These are phyloP conservation scores for Phytopythium sindhum DNA, from an alignment of 352 stramenopile genomes.

Conservation along the genomic window DNA sequence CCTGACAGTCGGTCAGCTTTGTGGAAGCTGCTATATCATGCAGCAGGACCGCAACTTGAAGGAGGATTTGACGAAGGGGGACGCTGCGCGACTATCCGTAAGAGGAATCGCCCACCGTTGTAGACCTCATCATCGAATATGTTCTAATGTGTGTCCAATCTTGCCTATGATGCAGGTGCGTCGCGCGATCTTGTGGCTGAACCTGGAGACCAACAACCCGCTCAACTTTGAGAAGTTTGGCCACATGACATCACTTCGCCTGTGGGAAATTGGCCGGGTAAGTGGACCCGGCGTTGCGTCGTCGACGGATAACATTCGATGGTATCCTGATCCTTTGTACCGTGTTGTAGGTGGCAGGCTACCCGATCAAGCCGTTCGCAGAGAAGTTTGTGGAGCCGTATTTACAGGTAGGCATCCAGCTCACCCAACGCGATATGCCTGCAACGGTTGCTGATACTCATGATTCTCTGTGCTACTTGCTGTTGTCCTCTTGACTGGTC, in stretches of 20 bases:
- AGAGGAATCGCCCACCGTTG: background rate
- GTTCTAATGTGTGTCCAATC: background rate
- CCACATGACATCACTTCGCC: conserved; percentile 61
- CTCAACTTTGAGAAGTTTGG: conserved; percentile 78
- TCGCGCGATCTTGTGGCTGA: conserved; percentile 66
- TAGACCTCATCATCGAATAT: no score
- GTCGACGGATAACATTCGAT: background rate
- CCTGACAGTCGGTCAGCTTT: conserved; percentile 47
- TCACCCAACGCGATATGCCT: background rate
- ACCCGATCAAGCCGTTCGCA: conserved; percentile 81
- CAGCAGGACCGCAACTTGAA: conserved; percentile 62
- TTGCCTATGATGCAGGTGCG: conserved; percentile 33
- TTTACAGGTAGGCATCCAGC: conserved; percentile 30
- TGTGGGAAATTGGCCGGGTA: conserved; percentile 67
- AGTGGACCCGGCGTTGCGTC: background rate
- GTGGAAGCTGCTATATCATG: conserved; percentile 69
- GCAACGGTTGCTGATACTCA: background rate
- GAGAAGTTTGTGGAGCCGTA: conserved; percentile 72
- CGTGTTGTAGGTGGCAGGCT: conserved; percentile 52
- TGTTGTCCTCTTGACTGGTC: background rate
- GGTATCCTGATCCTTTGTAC: background rate
- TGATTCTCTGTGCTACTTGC: background rate
- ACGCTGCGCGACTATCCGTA: conserved; percentile 9
- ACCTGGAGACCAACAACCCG: conserved; percentile 60
- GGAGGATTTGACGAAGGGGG: conserved; percentile 71